phyloP scores from a whole-genome alignment of 2,329 filamentous ascomycete genomes.

The Elsinoe batatas region DNA sequence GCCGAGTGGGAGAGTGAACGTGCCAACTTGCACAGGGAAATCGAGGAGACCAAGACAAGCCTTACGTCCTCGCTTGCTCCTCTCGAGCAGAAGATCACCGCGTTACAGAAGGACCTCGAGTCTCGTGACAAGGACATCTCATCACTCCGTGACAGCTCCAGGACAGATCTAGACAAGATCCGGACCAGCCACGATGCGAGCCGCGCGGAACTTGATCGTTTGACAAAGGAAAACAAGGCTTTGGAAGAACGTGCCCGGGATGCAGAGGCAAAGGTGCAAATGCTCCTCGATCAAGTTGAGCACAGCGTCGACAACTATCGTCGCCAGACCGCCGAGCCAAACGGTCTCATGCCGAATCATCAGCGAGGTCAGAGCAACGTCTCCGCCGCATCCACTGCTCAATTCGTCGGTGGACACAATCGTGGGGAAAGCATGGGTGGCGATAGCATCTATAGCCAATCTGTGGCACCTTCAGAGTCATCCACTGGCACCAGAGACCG shows the following conservation, averaged over 20 bases:
- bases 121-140: slow-evolving; percentile 60
- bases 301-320: slow-evolving; percentile 90
- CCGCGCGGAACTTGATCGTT: slow-evolving; percentile 63
- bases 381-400: slow-evolving; percentile 30
- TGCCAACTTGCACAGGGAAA: slow-evolving; percentile 53
- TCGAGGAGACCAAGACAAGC: slow-evolving; percentile 59
- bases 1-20: slow-evolving; percentile 69
- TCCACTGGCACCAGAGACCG: slow-evolving; percentile 3
- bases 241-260: slow-evolving; percentile 79
- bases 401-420: slow-evolving; percentile 36
- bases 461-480: slow-evolving; percentile 22
- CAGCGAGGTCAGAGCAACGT: slow-evolving; percentile 37
- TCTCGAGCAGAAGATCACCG: slow-evolving; percentile 61
- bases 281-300: slow-evolving; percentile 90
- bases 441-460: slow-evolving; percentile 44
- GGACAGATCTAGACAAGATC: slow-evolving; percentile 45
- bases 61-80: slow-evolving; percentile 55
- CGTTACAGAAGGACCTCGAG: slow-evolving; percentile 60
- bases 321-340: slow-evolving; percentile 48
- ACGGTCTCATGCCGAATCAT: slow-evolving; percentile 25
- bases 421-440: slow-evolving; percentile 53
- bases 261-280: slow-evolving; percentile 84
- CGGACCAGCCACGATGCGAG: slow-evolving; percentile 33
- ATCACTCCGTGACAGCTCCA: slow-evolving; percentile 45
- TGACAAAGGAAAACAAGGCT: slow-evolving; percentile 70